Conservation (phyloP, 192 early-diverging fungal genomes). For the Phlyctochytrium planicorne region DNA sequence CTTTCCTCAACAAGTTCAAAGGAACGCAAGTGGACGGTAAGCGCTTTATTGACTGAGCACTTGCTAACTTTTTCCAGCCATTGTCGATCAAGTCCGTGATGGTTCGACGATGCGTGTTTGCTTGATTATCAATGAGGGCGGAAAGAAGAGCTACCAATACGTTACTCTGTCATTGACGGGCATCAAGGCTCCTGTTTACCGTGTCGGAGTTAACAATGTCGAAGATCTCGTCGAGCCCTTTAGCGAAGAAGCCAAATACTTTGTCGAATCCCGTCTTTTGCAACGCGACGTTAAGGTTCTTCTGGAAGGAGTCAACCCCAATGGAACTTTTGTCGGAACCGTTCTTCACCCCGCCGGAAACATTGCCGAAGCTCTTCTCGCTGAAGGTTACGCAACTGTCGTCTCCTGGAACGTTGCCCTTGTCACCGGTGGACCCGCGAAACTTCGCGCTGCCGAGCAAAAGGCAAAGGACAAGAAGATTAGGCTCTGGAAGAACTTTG, state of each 20-base stretch:
- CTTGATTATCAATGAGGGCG: slow-evolving; percentile 56
- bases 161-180: slow-evolving; percentile 79
- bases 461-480: slow-evolving; percentile 74
- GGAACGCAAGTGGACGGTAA: slow-evolving; percentile 77
- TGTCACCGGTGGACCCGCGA: slow-evolving; percentile 68
- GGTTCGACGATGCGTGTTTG: slow-evolving; percentile 79
- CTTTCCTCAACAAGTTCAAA: slow-evolving; percentile 76
- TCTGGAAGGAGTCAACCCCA: slow-evolving; percentile 72
- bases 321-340: slow-evolving; percentile 73
- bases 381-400: slow-evolving; percentile 78
- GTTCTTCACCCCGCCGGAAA: slow-evolving; percentile 85
- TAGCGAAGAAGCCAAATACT: slow-evolving; percentile 90
- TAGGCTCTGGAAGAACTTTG: slow-evolving; percentile 82
- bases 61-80: slow-evolving; percentile 46
- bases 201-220: slow-evolving; percentile 70
- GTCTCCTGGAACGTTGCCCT: slow-evolving; percentile 82
- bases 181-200: slow-evolving; percentile 79
- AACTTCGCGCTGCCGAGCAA: slow-evolving; percentile 77
- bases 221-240: slow-evolving; percentile 82
- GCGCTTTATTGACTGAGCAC: no score
- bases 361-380: slow-evolving; percentile 85
- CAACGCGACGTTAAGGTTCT: slow-evolving; percentile 88
- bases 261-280: slow-evolving; percentile 85
- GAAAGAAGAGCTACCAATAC: slow-evolving; percentile 57
- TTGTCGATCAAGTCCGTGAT: slow-evolving; percentile 95